These are phyloP conservation scores for Dryadomyces quercus-mongolicae DNA, from an alignment of 2,329 filamentous ascomycete species.

Conservation along the genomic window DNA sequence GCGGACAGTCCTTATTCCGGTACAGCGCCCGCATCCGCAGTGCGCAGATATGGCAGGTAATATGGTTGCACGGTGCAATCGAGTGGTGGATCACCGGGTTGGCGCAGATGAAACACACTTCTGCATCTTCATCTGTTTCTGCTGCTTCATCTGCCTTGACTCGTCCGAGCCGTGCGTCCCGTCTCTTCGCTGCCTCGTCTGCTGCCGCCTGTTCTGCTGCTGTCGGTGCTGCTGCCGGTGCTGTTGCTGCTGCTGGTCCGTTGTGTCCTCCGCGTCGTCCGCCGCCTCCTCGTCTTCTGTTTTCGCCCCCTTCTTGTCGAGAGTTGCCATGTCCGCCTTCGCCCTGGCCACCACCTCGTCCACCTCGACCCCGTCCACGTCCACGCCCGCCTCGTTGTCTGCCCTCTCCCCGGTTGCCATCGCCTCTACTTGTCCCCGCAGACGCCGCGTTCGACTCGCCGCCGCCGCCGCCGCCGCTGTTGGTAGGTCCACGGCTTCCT, in stretches of 20 bases:
- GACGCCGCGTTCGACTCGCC: not conserved
- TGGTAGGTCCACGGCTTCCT: not conserved
- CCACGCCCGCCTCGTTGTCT: conserved; percentile 17
- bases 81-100: conserved; percentile 79
- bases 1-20: conserved; percentile 93
- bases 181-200: not conserved
- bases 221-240: not conserved
- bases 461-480: too few relatives aligned
- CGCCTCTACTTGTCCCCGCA: not conserved
- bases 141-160: conserved; percentile 5
- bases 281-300: conserved; percentile 4
- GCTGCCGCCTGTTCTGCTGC: not conserved
- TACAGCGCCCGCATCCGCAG: conserved; percentile 85
- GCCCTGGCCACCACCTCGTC: conserved; percentile 17
- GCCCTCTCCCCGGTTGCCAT: not conserved
- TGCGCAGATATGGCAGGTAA: conserved; percentile 92
- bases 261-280: conserved; percentile 6
- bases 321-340: conserved; percentile 21
- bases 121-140: conserved; percentile 38
- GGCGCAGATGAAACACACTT: conserved; percentile 96
- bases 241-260: conserved; percentile 1
- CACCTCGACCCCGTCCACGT: conserved; percentile 25
- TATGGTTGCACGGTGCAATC: conserved; percentile 88
- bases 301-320: conserved; percentile 3
- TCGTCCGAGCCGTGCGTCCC: not conserved